phyloP scores from a whole-genome alignment of 2,329 filamentous ascomycete genomes.

The Xylariaceae sp. region DNA sequence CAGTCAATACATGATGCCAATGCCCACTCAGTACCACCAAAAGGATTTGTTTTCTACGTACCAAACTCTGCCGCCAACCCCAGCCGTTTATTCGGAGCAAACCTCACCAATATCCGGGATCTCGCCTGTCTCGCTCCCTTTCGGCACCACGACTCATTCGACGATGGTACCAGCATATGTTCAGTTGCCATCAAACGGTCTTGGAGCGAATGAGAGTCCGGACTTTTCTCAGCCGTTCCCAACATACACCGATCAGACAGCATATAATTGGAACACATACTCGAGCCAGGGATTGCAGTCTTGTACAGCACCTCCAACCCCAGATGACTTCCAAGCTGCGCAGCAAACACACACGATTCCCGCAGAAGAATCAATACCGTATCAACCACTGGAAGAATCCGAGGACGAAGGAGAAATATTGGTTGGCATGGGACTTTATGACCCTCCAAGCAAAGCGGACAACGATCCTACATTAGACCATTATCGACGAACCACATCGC shows the following conservation, averaged over 20 bases:
- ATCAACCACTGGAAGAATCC: conserved; percentile 48
- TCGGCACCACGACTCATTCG: conserved; percentile 31
- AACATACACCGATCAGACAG: conserved; percentile 23
- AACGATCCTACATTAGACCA: conserved; percentile 51
- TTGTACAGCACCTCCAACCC: conserved; percentile 56
- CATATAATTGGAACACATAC: conserved; percentile 46
- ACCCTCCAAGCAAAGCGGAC: conserved; percentile 59
- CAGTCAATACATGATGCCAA: conserved; percentile 39
- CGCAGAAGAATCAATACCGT: conserved; percentile 49
- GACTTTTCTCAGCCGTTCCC: conserved; percentile 33
- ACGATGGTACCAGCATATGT: conserved; percentile 39
- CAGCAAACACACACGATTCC: conserved; percentile 48
- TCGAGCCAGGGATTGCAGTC: conserved; percentile 42
- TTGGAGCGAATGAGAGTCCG: conserved; percentile 24
- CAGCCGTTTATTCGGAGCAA: conserved; percentile 55
- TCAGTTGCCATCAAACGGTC: conserved; percentile 31
- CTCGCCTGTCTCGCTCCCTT: conserved; percentile 53
- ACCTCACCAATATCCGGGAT: conserved; percentile 55
- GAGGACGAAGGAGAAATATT: conserved; percentile 67
- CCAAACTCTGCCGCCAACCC: conserved; percentile 50
- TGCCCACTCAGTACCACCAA: conserved; percentile 39
- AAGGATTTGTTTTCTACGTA: conserved; percentile 41
- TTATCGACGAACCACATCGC: conserved; percentile 53
- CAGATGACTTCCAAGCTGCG: conserved; percentile 54
- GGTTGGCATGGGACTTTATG: conserved; percentile 81